phyloP scores from a whole-genome alignment of 306 rosid genomes.

The Cucumis hystrix region DNA sequence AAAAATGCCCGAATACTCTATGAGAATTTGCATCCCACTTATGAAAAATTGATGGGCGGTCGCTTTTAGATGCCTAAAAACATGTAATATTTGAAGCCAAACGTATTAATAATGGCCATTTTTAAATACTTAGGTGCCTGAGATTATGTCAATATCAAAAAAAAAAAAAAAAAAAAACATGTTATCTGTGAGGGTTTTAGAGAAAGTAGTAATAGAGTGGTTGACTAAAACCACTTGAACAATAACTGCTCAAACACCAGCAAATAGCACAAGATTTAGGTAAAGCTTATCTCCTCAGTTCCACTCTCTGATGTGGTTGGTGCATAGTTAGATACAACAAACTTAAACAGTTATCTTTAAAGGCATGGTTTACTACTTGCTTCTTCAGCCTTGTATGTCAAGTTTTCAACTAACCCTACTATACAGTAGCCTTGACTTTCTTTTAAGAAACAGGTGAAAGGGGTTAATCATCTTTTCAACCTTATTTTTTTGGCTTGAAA shows the following conservation, averaged over 20 bases:
- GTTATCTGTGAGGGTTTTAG: neutral
- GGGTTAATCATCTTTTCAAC: neutral
- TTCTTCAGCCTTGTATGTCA: neutral
- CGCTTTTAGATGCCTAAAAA: neutral
- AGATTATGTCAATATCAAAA: neutral
- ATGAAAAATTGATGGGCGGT: neutral
- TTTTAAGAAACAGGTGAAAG: neutral
- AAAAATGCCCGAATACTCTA: neutral
- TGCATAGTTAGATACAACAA: neutral
- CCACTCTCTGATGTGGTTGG: neutral
- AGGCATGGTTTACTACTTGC: neutral
- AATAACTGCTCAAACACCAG: neutral
- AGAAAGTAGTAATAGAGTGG: slow-evolving; percentile 1
- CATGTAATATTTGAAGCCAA: neutral
- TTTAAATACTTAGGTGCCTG: neutral
- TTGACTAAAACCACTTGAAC: slow-evolving; percentile 10
- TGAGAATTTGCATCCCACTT: slow-evolving; percentile 2
- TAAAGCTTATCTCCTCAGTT: neutral
- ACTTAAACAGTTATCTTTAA: neutral
- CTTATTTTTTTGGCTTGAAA: neutral
- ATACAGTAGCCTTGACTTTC: neutral
- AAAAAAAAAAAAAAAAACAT: neutral
- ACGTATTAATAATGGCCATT: neutral
- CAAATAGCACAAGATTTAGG: neutral
- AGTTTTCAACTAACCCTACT: neutral